Evolutionary conservation across 768 basidiomycete genomes (phyloP).

Genomic region (Boletus fagicola): DNA sequence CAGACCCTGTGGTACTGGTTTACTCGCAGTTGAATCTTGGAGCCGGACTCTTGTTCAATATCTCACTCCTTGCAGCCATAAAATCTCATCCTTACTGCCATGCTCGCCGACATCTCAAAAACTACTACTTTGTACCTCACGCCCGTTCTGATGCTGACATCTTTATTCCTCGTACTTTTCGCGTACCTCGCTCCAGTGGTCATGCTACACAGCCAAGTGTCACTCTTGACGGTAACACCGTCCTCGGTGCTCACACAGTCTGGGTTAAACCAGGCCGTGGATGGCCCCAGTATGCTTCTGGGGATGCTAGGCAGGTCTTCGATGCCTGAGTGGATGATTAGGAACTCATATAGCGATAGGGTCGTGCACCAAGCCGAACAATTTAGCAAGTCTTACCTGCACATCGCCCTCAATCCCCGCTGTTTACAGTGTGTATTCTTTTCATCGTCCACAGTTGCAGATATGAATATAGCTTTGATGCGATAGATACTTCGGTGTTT

Average conservation of each 20-base stretch:
- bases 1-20: slow-evolving; percentile 21
- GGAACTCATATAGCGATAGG: slow-evolving; percentile 40
- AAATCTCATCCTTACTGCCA: slow-evolving; percentile 26
- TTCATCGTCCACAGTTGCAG: background rate
- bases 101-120: slow-evolving; percentile 74
- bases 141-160: slow-evolving; percentile 62
- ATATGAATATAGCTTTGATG: background rate
- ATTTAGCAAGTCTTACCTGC: slow-evolving; percentile 53
- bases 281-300: slow-evolving; percentile 68
- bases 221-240: slow-evolving; percentile 63
- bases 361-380: slow-evolving; percentile 58
- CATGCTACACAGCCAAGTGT: slow-evolving; percentile 58
- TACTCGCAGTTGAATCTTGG: slow-evolving; percentile 18
- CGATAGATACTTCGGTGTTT: slow-evolving; percentile 62
- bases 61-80: background rate
- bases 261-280: slow-evolving; percentile 37
- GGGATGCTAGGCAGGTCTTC: slow-evolving; percentile 60
- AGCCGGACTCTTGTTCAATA: slow-evolving; percentile 24
- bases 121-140: slow-evolving; percentile 65
- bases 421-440: slow-evolving; percentile 51
- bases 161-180: slow-evolving; percentile 63
- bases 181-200: slow-evolving; percentile 65
- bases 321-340: background rate
- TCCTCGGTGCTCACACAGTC: slow-evolving; percentile 43
- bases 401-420: slow-evolving; percentile 55